These are phyloP conservation scores for Chaetomium olivaceum DNA, from an alignment of 2,329 filamentous ascomycete species.

Conservation along the genomic window DNA sequence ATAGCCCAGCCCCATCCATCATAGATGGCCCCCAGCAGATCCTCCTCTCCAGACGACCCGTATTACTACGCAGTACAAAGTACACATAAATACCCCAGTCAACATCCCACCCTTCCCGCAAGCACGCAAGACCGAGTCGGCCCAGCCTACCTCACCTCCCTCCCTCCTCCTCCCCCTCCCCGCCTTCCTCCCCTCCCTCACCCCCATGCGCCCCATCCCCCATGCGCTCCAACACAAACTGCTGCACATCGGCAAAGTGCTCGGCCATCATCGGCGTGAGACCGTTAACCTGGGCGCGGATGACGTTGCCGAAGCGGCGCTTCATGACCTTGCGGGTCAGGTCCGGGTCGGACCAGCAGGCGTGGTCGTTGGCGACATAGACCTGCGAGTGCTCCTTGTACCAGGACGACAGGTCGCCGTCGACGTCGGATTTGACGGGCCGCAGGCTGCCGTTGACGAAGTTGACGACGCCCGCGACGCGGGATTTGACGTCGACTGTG, in stretches of 20 bases:
- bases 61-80: neutral
- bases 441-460: slow-evolving; percentile 79
- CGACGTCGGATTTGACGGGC: slow-evolving; percentile 75
- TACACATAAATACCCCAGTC: neutral
- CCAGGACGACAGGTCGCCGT: slow-evolving; percentile 73
- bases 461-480: slow-evolving; percentile 71
- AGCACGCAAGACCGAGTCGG: too few relatives aligned
- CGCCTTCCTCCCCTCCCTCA: slow-evolving; percentile 51
- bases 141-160: too few relatives aligned
- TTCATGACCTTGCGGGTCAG: slow-evolving; percentile 60
- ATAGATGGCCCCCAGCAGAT: neutral
- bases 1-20: neutral
- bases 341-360: slow-evolving; percentile 69
- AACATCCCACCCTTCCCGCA: neutral
- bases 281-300: slow-evolving; percentile 50
- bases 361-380: slow-evolving; percentile 73
- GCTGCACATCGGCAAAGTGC: slow-evolving; percentile 53
- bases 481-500: slow-evolving; percentile 60
- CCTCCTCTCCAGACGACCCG: neutral
- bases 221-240: slow-evolving; percentile 52
- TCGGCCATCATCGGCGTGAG: slow-evolving; percentile 58
- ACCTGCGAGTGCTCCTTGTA: slow-evolving; percentile 80
- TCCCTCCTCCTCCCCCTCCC: slow-evolving; percentile 39
- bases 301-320: slow-evolving; percentile 60
- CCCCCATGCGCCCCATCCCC: slow-evolving; percentile 29